Base-by-base conservation (phyloP, 2,329 filamentous ascomycete genomes). In the Aspergillus novofumigatus region DNA sequence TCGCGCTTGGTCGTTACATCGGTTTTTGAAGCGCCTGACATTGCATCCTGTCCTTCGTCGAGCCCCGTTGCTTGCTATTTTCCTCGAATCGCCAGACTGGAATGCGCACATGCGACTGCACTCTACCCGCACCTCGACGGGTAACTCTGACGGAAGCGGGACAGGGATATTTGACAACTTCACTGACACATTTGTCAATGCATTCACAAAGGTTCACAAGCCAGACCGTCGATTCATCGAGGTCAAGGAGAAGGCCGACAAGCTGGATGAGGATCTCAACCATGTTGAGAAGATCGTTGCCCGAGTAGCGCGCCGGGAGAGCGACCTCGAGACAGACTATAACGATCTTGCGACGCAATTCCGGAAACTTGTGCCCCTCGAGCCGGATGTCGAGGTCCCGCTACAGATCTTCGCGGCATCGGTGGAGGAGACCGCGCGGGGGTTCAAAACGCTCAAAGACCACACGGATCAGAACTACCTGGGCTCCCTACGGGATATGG, bases 221-320 rank as follows among this genome's bases (percentile, higher is more conserved):
- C 90, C 92, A 6, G 94, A 99, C 75, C 89, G 90, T 66, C 89
- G 94, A 32, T 99, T 99, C 74, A 87, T 95, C 63, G 93, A 97
- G 71, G 92, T 97, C 59, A 87, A 88, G 67, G 94, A 97, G 69
- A 90, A 91, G 72, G 90, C 91, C 41, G 90, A 95, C 76, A 97
- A 96, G 77, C 83, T 99, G 5, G 92, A 96, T 69, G 93, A 97
- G 67, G 94, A 99, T 71, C 83, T 99, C 20, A 86, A 84, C 17
- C 91, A 96, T 67, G 91, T 99, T 4, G 93, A 96, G 76, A 97
- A 97, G 77, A 92, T 96, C n/a, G 88, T 97, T 21, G 89, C 91
- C 20, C 85, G 93, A 53, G 92, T 99, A 1, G 91, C 91, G 21
- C 86, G 94, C 29, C 86, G 94, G 50, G 92, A 97, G 75, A 83